phyloP scores from a whole-genome alignment of 2,329 filamentous ascomycete species.

The Aspergillus chevalieri region DNA sequence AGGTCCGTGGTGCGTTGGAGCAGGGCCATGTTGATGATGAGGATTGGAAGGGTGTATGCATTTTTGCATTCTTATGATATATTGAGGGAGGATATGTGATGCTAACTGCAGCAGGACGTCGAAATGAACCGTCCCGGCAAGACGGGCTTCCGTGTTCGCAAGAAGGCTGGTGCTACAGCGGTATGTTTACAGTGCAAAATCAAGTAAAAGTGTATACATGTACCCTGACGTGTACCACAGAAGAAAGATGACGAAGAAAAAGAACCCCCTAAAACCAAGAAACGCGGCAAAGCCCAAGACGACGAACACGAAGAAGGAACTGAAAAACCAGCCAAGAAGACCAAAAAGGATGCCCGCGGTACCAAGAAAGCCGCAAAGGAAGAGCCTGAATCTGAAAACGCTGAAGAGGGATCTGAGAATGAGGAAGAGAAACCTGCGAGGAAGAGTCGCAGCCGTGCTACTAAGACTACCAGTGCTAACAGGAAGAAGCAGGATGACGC shows the following conservation, averaged over 20 bases:
- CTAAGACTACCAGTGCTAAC: slow-evolving; percentile 11
- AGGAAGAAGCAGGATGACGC: slow-evolving; percentile 12
- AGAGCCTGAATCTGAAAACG: background rate
- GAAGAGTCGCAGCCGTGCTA: slow-evolving; percentile 12
- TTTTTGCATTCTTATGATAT: background rate
- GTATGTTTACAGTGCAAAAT: slow-evolving; percentile 10
- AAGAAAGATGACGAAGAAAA: slow-evolving; percentile 8
- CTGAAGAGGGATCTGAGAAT: background rate
- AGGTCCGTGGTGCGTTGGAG: slow-evolving; percentile 64
- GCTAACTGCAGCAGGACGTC: slow-evolving; percentile 52
- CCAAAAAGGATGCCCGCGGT: slow-evolving; percentile 7
- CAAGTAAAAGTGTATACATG: background rate
- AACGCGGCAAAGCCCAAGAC: slow-evolving; percentile 11
- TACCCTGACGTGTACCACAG: slow-evolving; percentile 6
- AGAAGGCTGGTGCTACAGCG: slow-evolving; percentile 25
- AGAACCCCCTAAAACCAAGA: slow-evolving; percentile 13
- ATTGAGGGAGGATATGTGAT: slow-evolving; percentile 1
- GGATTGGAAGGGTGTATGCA: slow-evolving; percentile 79
- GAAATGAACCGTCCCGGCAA: slow-evolving; percentile 66
- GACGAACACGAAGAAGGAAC: slow-evolving; percentile 8
- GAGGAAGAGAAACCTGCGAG: slow-evolving; percentile 5
- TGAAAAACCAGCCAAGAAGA: slow-evolving; percentile 12
- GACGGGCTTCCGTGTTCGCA: slow-evolving; percentile 53
- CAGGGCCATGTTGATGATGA: slow-evolving; percentile 76
- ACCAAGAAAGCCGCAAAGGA: slow-evolving; percentile 6